Evolutionary conservation across 352 stramenopile species (phyloP).

Genomic region (Pythium biforme): DNA sequence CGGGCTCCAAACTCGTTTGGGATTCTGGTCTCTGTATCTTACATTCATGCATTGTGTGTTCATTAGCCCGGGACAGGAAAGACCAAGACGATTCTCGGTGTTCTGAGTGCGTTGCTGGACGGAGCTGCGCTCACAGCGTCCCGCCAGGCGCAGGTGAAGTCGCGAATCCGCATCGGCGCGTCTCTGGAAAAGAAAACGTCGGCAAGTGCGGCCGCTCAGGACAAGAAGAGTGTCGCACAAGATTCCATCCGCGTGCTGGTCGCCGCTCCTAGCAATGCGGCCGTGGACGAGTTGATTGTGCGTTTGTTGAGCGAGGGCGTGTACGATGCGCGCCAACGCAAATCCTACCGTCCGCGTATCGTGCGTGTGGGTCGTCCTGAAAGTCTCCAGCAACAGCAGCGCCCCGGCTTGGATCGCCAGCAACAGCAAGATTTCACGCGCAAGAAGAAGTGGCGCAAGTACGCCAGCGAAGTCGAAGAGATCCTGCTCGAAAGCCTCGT

Average conservation of each 20-base stretch:
- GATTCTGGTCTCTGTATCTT: neutral
- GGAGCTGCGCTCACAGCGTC: constrained; percentile 50
- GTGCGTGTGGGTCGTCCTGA: constrained; percentile 70
- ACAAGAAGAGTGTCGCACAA: constrained; percentile 56
- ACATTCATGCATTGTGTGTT: neutral
- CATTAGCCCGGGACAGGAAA: constrained; percentile 76
- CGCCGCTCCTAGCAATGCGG: constrained; percentile 75
- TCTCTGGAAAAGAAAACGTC: constrained; percentile 39
- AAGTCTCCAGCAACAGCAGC: constrained; percentile 45
- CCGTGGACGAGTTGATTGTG: constrained; percentile 76
- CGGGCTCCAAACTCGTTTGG: constrained; percentile 2
- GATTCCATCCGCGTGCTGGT: constrained; percentile 73
- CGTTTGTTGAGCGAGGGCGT: constrained; percentile 64
- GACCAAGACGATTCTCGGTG: constrained; percentile 78
- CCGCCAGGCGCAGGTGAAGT: constrained; percentile 48
- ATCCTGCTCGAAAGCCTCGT: constrained; percentile 71
- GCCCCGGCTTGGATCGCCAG: constrained; percentile 17
- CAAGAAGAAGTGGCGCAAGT: constrained; percentile 72
- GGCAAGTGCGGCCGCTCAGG: constrained; percentile 14
- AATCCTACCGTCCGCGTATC: constrained; percentile 59
- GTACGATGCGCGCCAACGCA: constrained; percentile 46
- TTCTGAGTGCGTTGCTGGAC: constrained; percentile 73
- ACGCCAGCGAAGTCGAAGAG: constrained; percentile 66
- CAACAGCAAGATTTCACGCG: constrained; percentile 37
- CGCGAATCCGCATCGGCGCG: constrained; percentile 68